These are phyloP conservation scores for Tricharina praecox DNA, from an alignment of 495 filamentous ascomycete species.

Conservation along the genomic window DNA sequence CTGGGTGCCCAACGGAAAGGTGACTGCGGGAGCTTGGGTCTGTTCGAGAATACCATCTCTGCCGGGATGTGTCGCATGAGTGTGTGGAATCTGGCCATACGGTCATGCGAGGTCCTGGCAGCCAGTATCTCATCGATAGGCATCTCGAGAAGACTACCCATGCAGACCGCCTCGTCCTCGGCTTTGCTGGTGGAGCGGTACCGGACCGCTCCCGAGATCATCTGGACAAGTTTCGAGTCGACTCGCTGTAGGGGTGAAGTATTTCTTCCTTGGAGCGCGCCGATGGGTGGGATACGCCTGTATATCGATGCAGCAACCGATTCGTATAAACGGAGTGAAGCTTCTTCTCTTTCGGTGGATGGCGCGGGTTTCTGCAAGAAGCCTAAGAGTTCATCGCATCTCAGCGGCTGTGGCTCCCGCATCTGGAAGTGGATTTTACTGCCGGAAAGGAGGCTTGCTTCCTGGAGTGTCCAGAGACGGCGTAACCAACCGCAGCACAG, in stretches of 20 bases:
- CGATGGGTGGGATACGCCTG: neutral
- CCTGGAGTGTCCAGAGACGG: conserved; percentile 9
- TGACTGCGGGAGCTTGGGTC: neutral
- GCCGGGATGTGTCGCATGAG: neutral
- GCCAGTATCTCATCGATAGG: neutral
- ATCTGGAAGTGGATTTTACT: conserved; percentile 5
- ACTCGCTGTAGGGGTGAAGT: neutral
- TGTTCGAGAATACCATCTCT: neutral
- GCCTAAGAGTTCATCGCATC: neutral
- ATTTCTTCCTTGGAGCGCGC: neutral
- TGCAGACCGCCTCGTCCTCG: neutral
- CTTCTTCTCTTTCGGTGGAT: too few relatives aligned
- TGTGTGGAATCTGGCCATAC: neutral
- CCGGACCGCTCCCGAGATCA: neutral
- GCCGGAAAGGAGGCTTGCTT: conserved; percentile 17
- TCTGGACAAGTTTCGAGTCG: neutral
- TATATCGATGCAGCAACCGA: neutral
- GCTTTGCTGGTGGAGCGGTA: neutral
- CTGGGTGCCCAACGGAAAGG: neutral
- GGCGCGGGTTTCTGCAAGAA: neutral
- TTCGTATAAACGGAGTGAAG: neutral
- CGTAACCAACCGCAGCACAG: conserved; percentile 7
- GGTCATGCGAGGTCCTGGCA: too few relatives aligned
- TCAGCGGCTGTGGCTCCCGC: neutral
- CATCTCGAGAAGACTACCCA: neutral